Conservation (phyloP, 331 rosid species). For the Telfairia occidentalis region DNA sequence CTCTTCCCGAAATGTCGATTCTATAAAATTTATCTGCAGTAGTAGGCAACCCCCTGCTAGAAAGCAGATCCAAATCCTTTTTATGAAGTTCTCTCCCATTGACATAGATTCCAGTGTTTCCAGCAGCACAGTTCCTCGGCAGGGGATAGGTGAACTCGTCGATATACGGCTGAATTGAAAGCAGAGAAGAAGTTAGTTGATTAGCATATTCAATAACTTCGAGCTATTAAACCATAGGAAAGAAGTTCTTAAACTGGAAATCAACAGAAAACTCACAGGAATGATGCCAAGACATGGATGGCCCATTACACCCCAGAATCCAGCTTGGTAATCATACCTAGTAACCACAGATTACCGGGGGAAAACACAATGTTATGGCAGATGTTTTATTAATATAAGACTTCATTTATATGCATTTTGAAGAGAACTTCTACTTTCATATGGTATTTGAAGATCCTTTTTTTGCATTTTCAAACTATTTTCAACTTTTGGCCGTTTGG, state of each 20-base stretch:
- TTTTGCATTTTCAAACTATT: neutral
- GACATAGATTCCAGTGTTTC: slow-evolving; percentile 34
- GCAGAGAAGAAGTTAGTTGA: neutral
- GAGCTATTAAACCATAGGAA: slow-evolving; percentile 1
- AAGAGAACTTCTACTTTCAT: neutral
- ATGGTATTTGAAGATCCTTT: neutral
- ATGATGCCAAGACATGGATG: slow-evolving; percentile 45
- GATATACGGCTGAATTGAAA: slow-evolving; percentile 28
- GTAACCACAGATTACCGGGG: neutral
- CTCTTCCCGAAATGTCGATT: slow-evolving; percentile 34
- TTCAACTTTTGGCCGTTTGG: neutral
- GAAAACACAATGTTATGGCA: neutral
- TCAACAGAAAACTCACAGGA: slow-evolving; percentile 29
- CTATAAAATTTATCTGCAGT: slow-evolving; percentile 23
- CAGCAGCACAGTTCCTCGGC: slow-evolving; percentile 35
- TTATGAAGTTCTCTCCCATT: slow-evolving; percentile 41
- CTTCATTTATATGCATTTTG: neutral
- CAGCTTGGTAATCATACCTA: slow-evolving; percentile 48
- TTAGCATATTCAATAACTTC: neutral
- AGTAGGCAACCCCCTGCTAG: slow-evolving; percentile 34
- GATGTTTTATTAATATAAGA: neutral
- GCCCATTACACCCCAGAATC: slow-evolving; percentile 53
- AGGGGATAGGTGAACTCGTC: slow-evolving; percentile 40
- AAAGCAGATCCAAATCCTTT: slow-evolving; percentile 37
- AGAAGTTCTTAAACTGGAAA: neutral